Evolutionary conservation across 805 yeast genomes (phyloP), one percentile per base, ranked within the genome.

Genomic region (Lachancea sp.): DNA sequence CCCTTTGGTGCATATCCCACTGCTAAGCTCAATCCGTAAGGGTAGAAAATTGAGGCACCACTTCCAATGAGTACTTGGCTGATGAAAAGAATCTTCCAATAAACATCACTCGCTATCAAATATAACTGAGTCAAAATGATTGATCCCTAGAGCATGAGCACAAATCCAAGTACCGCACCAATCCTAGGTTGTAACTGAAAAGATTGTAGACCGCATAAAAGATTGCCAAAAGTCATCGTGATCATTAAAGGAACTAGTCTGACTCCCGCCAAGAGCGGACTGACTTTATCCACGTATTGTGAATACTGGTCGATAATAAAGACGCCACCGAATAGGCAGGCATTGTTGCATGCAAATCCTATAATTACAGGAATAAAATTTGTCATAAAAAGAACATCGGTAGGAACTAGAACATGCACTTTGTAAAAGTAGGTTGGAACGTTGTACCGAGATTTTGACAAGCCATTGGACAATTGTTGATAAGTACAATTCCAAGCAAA

Each of bases 241-340:
- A 63, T 45, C 3, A 64, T 40, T 16, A 60, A 20, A 2, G 72
- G 70, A 1, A 68, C 42, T 1, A 56, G 41, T 41, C 67, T 70
- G 2, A 67, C 51, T 1, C 68, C 65, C 1, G 71, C 55, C 4
- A 67, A 38, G 5, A 70, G 41, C 0, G 68, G 55, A 5, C 63
- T 45, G 34, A 63, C 47, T 5, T 43, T 41, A 2, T 61, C 60
- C 12, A 58, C 45, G 25, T 45, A 50, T 29, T 49, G 49, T 28
- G 61, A 51, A 40, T 58, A 63, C 28, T 63, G 55, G 13, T 54
- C 49, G 22, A 50, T 39, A 3, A 45, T 36, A 3, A 53, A 48
- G 35, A 58, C 42, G n/a, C 42, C 20, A 4, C 48, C 47, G 16
- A 57, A 51, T 16, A 55, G 45, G 8, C 46, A 32, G 4, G 55